A percentile compares a stretch with the other conserved stretches of the same genome.
Conservation (phyloP, 106 monocot species). For the Amphibolis antarctica region DNA sequence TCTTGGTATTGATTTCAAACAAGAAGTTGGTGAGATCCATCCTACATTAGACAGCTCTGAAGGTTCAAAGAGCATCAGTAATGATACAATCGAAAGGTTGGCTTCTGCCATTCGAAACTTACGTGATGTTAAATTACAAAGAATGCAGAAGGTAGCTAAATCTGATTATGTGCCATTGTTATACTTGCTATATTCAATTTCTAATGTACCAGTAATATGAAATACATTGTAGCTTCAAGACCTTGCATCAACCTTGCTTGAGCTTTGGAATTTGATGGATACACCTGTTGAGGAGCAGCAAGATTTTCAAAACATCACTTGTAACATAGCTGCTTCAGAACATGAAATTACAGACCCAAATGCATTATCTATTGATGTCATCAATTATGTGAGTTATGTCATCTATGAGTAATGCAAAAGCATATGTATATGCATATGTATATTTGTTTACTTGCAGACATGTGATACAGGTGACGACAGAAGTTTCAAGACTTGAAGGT, state of each 20-base stretch:
- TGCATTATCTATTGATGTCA: constrained; percentile 15
- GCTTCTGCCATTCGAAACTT: constrained; percentile 30
- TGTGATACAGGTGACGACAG: constrained; percentile 44
- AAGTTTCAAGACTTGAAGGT: constrained; percentile 52
- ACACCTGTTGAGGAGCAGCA: constrained; percentile 35
- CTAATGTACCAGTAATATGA: not conserved
- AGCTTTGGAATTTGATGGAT: constrained; percentile 36
- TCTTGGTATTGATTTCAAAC: constrained; percentile 48
- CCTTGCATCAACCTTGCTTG: constrained; percentile 26
- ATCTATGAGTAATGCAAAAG: not conserved
- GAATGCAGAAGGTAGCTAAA: constrained; percentile 46
- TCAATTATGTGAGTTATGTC: constrained; percentile 17
- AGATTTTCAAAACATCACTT: constrained; percentile 27
- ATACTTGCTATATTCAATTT: too few species aligned
- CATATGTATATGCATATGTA: not conserved
- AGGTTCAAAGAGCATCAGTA: constrained; percentile 30
- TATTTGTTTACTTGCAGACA: not conserved
- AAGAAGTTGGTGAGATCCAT: constrained; percentile 26
- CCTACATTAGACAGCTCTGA: constrained; percentile 29
- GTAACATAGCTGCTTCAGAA: constrained; percentile 31
- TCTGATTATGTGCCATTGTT: not conserved
- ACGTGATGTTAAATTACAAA: constrained; percentile 40
- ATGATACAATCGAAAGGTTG: constrained; percentile 40
- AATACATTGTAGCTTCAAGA: constrained; percentile 24
- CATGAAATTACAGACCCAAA: constrained; percentile 20